phyloP scores from a whole-genome alignment of 176 grass and related monocot genomes.

The Cenchrus fungigraminus region DNA sequence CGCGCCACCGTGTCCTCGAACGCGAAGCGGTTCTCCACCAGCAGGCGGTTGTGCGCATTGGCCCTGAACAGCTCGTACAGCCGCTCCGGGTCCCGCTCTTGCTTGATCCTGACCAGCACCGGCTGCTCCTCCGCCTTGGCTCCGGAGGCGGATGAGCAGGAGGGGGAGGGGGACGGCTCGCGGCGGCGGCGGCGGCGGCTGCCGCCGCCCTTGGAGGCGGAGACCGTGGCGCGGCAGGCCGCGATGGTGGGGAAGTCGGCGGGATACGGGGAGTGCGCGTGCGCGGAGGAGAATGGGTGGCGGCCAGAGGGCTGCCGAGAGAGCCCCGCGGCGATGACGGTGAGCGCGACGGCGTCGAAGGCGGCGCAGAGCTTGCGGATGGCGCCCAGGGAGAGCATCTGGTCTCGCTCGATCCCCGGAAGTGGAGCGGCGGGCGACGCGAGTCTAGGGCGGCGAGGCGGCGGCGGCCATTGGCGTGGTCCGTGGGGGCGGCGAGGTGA shows the following conservation, averaged over 20 bases:
- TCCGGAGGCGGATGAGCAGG: neutral
- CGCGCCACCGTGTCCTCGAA: slow-evolving; percentile 81
- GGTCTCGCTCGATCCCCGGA: slow-evolving; percentile 34
- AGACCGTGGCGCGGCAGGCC: slow-evolving; percentile 61
- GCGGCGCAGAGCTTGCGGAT: slow-evolving; percentile 78
- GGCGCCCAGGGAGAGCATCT: slow-evolving; percentile 65
- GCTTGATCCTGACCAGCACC: slow-evolving; percentile 66
- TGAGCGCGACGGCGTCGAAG: slow-evolving; percentile 79
- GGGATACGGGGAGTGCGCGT: slow-evolving; percentile 28
- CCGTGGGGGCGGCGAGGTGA: neutral
- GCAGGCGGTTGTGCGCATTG: slow-evolving; percentile 72
- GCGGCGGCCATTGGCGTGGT: slow-evolving; percentile 27
- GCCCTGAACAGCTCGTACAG: slow-evolving; percentile 78
- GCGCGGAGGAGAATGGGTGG: slow-evolving; percentile 47
- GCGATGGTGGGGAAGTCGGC: slow-evolving; percentile 77
- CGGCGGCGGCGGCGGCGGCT: neutral
- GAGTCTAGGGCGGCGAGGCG: neutral
- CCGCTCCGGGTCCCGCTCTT: slow-evolving; percentile 76
- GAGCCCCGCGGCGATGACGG: slow-evolving; percentile 79
- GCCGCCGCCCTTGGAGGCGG: slow-evolving; percentile 9
- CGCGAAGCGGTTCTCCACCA: slow-evolving; percentile 78
- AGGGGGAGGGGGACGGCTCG: slow-evolving; percentile 18
- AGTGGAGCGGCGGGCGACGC: neutral
- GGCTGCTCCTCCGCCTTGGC: slow-evolving; percentile 38
- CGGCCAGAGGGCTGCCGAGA: slow-evolving; percentile 53